Base-by-base conservation (phyloP, 257 asterid species). In the Plantago elongata region DNA sequence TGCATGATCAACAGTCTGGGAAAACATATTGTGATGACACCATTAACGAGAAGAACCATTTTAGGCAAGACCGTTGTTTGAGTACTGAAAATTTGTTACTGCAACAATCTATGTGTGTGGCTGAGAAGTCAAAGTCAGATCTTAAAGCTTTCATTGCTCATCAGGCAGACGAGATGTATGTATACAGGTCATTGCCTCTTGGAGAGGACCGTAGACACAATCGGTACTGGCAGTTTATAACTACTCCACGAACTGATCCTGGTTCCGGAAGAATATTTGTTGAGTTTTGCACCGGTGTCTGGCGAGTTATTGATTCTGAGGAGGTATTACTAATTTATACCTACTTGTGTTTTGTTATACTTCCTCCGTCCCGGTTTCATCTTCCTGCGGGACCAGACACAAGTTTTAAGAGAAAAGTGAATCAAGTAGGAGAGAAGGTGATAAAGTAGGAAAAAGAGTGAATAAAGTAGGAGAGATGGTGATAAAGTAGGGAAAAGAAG, bases 181-280 rank as follows among this genome's bases (percentile, higher is more conserved):
- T 79, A 14, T 84, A 84, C 68, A 78, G 95, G 73, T 91, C 96
- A 12, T 74, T 88, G 81, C 96, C 98, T 46, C 86, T 91, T 61
- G 98, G 96, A 38, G 95, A 75, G 69, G 98, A 91, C 69, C 82
- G 98, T 15, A 83, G 96, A 66, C 79, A 81, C 16, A 88, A 91
- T 66, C 80, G 98, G 29, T 91, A 86, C 65, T 91, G 96, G 96
- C 96, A 81, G 66, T 91, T 88, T 49, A 66, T 76, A 38, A 73
- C 94, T 8, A 69, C 79, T 34, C 82, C 98, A 67, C 82, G 61
- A 61, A 75, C 74, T 74, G 98, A 91, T 81, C 95, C 94, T 4
- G 96, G 94, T 57, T 79, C 80, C 64, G 88, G 95, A 69, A 79
- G 83, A 78, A 82, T 91, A 58, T 91, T 77, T 72, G 85, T 91